Conservation (phyloP, 768 basidiomycete genomes). For the Hypholoma sublateritium region DNA sequence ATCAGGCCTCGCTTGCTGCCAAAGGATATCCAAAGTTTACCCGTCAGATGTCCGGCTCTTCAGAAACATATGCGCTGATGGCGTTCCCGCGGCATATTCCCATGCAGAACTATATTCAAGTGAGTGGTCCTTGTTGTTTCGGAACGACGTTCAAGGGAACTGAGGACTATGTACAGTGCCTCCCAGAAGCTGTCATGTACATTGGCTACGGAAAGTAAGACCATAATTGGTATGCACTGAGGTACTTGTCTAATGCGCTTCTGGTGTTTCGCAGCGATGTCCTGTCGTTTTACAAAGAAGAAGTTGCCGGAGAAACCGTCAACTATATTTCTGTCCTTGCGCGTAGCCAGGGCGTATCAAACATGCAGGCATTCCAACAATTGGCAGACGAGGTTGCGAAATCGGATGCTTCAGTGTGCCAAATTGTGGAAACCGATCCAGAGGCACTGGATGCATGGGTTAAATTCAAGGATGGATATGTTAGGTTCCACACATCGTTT, state of each 20-base stretch:
- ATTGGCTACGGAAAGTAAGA: not conserved
- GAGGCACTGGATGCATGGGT: slow-evolving; percentile 12
- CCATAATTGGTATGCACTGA: not conserved
- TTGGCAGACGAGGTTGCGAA: slow-evolving; percentile 25
- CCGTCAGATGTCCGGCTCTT: slow-evolving; percentile 29
- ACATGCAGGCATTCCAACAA: slow-evolving; percentile 22
- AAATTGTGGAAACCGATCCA: slow-evolving; percentile 21
- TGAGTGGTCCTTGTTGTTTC: not conserved
- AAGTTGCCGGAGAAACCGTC: slow-evolving; percentile 29
- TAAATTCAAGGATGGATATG: slow-evolving; percentile 25
- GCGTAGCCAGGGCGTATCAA: slow-evolving; percentile 18
- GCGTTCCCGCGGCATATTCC: slow-evolving; percentile 33
- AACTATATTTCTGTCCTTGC: slow-evolving; percentile 36
- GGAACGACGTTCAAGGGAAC: not conserved
- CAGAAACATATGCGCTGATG: slow-evolving; percentile 33
- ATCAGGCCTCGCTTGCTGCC: slow-evolving; percentile 9
- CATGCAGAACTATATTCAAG: slow-evolving; percentile 25
- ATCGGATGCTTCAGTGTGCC: slow-evolving; percentile 4
- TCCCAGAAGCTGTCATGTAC: slow-evolving; percentile 1
- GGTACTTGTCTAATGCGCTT: too few relatives aligned
- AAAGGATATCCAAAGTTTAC: slow-evolving; percentile 20
- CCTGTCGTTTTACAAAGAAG: slow-evolving; percentile 42
- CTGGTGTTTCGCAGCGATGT: slow-evolving; percentile 28
- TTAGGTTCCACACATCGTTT: slow-evolving; percentile 25
- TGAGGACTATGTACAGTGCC: not conserved